Base-by-base conservation (phyloP, 768 basidiomycete species). In the Austroboletus festivus region DNA sequence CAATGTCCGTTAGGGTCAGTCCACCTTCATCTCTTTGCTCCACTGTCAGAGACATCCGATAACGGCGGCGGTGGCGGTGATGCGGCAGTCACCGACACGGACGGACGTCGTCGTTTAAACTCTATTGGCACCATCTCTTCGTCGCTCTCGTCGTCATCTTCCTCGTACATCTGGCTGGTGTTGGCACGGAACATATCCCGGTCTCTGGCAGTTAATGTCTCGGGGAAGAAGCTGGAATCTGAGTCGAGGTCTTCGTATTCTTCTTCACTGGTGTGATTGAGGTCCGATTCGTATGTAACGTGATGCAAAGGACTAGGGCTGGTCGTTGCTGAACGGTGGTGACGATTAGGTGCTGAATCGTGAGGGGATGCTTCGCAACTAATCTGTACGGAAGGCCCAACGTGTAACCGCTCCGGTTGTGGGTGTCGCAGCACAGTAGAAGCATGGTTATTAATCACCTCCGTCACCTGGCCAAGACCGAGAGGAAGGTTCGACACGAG, bases 241-340 rank as follows among this genome's bases (percentile, higher is more conserved):
- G 64, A 62, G 47, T 67, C 70, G 22, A 59, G 56, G 31, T 60
- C 58, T 13, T 68, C 68, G 41, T 68, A 59, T 33, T 63, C 60
- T 34, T 70, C 62, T 22, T 56, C 68, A 21, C 63, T 68, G 48
- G 50, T 54, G 41, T 53, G 58, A 48, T 60, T 61, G 15, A 65
- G 42, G 34, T 65, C 65, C 20, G 64, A 67, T 21, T 67, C 68
- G 13, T 59, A 66, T 7, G 61, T 38, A 38, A 69, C 57, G 37
- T 62, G 66, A 24, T 66, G 70, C 20, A 75, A 68, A 21, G 73
- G 74, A n/a, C 66, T 67, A 34, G 68, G 66, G 52, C 73, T 74
- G 20, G 69, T 65, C 13, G 68, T 64, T 20, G 69, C 54, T 10
- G 64, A 63, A 31, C 68, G 66, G 41, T 61, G 47, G 18, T 58